Evolutionary conservation across 257 asterid genomes (phyloP).

Genomic region (Petrea volubilis): DNA sequence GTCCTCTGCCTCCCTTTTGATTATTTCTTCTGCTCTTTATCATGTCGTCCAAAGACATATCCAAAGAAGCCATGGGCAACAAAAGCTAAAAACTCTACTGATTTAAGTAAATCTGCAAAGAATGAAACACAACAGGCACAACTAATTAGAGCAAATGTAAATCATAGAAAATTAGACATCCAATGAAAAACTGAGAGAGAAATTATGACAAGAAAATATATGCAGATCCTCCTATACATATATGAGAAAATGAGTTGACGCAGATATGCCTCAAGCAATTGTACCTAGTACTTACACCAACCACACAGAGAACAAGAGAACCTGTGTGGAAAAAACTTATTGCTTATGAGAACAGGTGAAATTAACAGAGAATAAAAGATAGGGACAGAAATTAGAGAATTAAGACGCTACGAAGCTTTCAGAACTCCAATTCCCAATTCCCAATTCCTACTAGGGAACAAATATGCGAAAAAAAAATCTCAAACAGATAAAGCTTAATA

Average conservation of each 20-base stretch:
- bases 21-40: conserved; percentile 68
- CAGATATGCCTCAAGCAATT: neutral
- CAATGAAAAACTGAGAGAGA: neutral
- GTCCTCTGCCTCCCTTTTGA: conserved; percentile 61
- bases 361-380: too few species aligned
- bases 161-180: neutral
- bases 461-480: too few species aligned
- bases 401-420: too few species aligned
- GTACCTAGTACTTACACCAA: neutral
- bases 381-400: too few species aligned
- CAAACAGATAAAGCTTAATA: neutral
- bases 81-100: neutral
- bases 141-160: neutral
- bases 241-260: neutral
- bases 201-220: neutral
- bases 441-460: too few species aligned
- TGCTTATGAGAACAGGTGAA: neutral
- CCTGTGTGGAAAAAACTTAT: neutral
- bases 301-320: neutral
- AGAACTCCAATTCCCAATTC: too few species aligned
- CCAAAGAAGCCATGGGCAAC: conserved; percentile 60
- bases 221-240: neutral
- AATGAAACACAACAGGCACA: neutral
- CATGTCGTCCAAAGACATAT: conserved; percentile 80
- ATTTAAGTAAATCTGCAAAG: conserved; percentile 22